Conservation (phyloP, 192 early-diverging fungal genomes). For the Lobosporangium transversale region DNA sequence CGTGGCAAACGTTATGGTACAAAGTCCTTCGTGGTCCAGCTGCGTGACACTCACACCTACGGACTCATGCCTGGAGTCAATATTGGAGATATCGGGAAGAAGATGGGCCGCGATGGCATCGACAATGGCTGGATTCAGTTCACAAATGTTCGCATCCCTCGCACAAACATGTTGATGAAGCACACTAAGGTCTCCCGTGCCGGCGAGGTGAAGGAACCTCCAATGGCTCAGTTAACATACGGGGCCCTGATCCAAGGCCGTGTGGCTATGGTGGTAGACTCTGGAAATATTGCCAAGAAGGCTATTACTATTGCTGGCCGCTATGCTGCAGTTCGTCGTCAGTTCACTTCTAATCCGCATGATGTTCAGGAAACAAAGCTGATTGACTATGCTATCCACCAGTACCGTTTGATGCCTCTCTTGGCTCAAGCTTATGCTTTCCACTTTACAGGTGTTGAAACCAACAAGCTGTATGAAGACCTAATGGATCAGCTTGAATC, state of each 20-base stretch:
- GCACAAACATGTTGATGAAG: constrained; percentile 93
- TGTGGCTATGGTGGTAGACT: constrained; percentile 85
- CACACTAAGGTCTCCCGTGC: constrained; percentile 86
- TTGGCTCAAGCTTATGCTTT: constrained; percentile 91
- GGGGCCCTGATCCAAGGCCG: constrained; percentile 89
- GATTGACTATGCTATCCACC: constrained; percentile 94
- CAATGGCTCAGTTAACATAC: constrained; percentile 85
- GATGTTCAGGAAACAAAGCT: constrained; percentile 83
- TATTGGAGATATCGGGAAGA: constrained; percentile 93
- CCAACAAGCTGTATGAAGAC: constrained; percentile 76
- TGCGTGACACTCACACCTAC: constrained; percentile 85
- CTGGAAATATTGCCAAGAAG: constrained; percentile 87
- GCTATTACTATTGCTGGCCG: constrained; percentile 91
- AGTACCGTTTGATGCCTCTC: constrained; percentile 92
- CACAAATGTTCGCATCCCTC: constrained; percentile 89
- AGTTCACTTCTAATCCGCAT: constrained; percentile 76
- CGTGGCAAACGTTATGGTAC: constrained; percentile 84
- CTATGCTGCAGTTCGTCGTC: constrained; percentile 91
- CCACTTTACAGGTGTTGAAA: constrained; percentile 89
- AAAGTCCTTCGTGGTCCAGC: constrained; percentile 89
- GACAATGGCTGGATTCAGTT: constrained; percentile 96
- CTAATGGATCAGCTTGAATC: constrained; percentile 82
- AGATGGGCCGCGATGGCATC: constrained; percentile 92
- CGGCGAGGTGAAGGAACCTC: constrained; percentile 84
- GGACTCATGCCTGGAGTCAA: constrained; percentile 83